Evolutionary conservation across 768 basidiomycete species (phyloP), one percentile per base, ranked within the genome.

Genomic region (Phlebiopsis flavidoalba): DNA sequence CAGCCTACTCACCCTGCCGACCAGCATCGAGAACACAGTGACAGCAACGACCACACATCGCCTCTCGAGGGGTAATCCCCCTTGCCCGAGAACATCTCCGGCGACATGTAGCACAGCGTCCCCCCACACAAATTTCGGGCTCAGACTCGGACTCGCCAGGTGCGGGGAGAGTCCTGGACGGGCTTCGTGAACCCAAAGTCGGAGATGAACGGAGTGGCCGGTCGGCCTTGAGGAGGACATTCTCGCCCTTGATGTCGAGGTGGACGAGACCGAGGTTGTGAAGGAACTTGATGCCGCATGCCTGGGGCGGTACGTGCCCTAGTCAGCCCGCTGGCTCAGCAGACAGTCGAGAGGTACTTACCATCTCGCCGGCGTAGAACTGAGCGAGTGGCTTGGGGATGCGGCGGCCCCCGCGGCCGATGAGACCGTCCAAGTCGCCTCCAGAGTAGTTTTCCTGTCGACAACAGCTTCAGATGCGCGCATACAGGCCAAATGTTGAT

Each of bases 41-140:
- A 80, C 77, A 10, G 78, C 79, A 77, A 71, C 8, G 75, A 75
- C 80, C 80, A 81, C 21, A 78, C 72, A 62, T 81, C 80, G 12
- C n/a, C n/a, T n/a, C 72, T 77, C 60, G 71, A 74, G 37, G 77
- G 76, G 22, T 76, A 76, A 65, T 80, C 79, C 60, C 75, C 68
- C 57, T 12, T 8, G 3, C 26, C 26, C 3, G 26, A 31, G 26
- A 53, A 12, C 50, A 53, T 21, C 52, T 60, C 59, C 2, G 59
- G 59, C 6, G 59, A 21, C 59, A 52, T 52, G 59, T 60, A 60
- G 8, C 6, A 15, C 36, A 48, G 35, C 11, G 59, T 53, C 1
- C 26, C n/a, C n/a, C n/a, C n/a, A n/a, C 59, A 52, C 22, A 50
- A 19, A 14, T n/a, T n/a, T n/a, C 50, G 19, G 46, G 8, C n/a